Base-by-base conservation (phyloP, 2,329 filamentous ascomycete genomes). In the Aspergillus japonicus region DNA sequence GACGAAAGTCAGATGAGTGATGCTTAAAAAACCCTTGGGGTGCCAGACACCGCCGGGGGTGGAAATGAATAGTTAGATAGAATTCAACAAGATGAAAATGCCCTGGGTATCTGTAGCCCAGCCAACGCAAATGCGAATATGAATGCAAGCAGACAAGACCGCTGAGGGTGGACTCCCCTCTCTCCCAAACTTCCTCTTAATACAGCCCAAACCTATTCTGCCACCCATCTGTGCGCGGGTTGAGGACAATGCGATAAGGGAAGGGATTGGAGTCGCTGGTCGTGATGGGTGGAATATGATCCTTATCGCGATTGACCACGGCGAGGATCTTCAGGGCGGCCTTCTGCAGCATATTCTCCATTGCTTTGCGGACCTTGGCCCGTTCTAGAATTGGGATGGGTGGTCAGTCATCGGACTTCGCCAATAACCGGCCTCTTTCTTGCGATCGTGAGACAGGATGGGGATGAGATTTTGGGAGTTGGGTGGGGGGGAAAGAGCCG, bases 261-360 rank as follows among this genome's bases (percentile, higher is more conserved):
- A 98, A 99, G 0, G 95, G 94, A 74, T 98, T 98, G 51, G 90
- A 82, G 63, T 94, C 91, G 72, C 88, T 92, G 23, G 92, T 95
- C 8, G 92, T 97, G 69, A 98, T 98, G 54, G 94, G 95, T 1
- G 95, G 95, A 66, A 99, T 98, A 76, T 98, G 95, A 71, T 96
- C 91, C 75, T 96, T 96, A 77, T 97, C 90, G 54, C 86, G 81
- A 77, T 96, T 96, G 69, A 91, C 92, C 56, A 91, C 89, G 63
- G 87, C 89, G 67, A 97, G 86, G 69, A 97, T 94, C 78, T 96
- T 96, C 81, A 96, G 86, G 60, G 90, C 90, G 6, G 92, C 91
- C 62, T 92, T 90, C 64, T 92, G 87, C 57, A 99, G 86, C 48
- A 91, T 95, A 63, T 91, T 90, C 70, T 94, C 91, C 89, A 96